A percentile compares a stretch with the other conserved stretches of the same genome.
Conservation (phyloP, 2,329 filamentous ascomycete genomes). For the Botrytis paeoniae region DNA sequence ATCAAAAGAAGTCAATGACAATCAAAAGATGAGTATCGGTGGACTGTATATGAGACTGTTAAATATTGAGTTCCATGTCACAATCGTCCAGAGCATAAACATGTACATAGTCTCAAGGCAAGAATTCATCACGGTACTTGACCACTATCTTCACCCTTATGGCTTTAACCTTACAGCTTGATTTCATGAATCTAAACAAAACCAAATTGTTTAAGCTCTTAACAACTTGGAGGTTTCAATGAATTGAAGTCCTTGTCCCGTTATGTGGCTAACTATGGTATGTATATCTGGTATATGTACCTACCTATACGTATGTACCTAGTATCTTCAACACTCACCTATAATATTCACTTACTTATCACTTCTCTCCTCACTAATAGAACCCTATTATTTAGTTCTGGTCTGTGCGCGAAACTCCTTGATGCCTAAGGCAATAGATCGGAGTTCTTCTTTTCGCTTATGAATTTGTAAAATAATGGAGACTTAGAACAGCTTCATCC, state of each 20-base stretch:
- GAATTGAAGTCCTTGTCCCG: background rate
- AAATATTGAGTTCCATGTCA: background rate
- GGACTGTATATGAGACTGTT: background rate
- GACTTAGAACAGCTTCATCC: constrained; percentile 10
- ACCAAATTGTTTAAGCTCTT: no score
- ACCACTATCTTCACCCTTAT: no score
- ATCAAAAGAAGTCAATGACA: background rate
- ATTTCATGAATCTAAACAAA: no score
- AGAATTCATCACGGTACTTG: no score
- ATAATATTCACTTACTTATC: background rate
- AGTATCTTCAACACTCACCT: no score
- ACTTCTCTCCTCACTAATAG: background rate
- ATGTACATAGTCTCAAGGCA: background rate
- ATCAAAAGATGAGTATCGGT: background rate
- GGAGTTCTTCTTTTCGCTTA: constrained; percentile 4
- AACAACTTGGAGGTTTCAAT: background rate
- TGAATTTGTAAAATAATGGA: constrained; percentile 17
- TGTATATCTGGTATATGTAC: background rate
- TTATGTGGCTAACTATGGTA: background rate
- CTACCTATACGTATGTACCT: no score
- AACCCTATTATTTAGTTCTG: background rate
- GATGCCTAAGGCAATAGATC: background rate
- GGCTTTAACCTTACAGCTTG: no score
- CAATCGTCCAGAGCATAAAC: background rate
- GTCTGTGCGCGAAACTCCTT: background rate